Evolutionary conservation across 768 basidiomycete genomes (phyloP).

Genomic region (Hypholoma fasciculare): DNA sequence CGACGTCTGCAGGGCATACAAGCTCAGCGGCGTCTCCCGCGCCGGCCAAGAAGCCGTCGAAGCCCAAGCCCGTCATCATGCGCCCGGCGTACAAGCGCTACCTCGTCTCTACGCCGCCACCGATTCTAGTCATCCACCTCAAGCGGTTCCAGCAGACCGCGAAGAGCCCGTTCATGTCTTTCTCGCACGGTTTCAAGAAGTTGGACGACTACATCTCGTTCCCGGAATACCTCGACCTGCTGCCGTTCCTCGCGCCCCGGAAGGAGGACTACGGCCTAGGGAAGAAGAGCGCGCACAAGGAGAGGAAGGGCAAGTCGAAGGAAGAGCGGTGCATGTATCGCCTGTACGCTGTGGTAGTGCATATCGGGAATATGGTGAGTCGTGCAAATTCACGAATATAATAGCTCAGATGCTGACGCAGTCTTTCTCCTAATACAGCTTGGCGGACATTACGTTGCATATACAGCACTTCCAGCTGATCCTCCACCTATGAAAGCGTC

Average conservation of each 20-base stretch:
- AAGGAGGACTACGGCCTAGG: constrained; percentile 66
- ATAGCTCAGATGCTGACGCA: constrained; percentile 9
- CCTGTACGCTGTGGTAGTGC: constrained; percentile 81
- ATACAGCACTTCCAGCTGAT: constrained; percentile 65
- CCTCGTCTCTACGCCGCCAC: constrained; percentile 82
- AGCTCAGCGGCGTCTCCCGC: background rate
- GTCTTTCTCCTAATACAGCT: constrained; percentile 43
- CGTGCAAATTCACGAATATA: background rate
- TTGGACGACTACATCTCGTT: constrained; percentile 91
- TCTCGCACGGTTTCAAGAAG: constrained; percentile 80
- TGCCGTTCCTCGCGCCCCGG: constrained; percentile 83
- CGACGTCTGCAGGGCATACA: constrained; percentile 6
- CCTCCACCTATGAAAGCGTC: constrained; percentile 3
- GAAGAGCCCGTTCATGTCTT: constrained; percentile 60
- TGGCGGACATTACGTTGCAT: constrained; percentile 89
- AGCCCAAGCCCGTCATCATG: constrained; percentile 65
- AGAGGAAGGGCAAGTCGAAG: constrained; percentile 12
- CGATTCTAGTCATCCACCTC: constrained; percentile 87
- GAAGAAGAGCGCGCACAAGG: constrained; percentile 13
- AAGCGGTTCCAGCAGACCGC: constrained; percentile 91
- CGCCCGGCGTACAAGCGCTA: constrained; percentile 93
- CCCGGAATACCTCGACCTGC: constrained; percentile 82
- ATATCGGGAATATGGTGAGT: constrained; percentile 85
- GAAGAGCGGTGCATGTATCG: constrained; percentile 42
- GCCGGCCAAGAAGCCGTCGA: constrained; percentile 25